Base-by-base conservation (phyloP, 2,329 filamentous ascomycete species). In the Trichoderma guizhouense region DNA sequence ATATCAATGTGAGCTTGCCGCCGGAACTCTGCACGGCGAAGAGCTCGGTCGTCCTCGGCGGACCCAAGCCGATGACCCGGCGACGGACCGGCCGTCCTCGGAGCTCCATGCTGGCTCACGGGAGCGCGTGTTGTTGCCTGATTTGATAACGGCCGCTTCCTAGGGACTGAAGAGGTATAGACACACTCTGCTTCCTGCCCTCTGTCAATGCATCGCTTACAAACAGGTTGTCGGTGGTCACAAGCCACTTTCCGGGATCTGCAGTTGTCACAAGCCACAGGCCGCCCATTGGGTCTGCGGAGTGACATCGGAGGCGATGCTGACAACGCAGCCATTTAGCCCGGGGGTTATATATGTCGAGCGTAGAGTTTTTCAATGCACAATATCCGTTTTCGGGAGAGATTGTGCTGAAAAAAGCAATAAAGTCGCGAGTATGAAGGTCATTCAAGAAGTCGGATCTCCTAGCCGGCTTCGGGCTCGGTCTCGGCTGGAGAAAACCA, bases 211-310 rank as follows among this genome's bases (percentile, higher is more conserved):
- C 82, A 84, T 61, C 82, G 77, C 36, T 76, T 77, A 71, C 82
- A 84, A 5, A 80, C 72, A 0, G 82, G 82, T 6, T 79, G 80
- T 0, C 75, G 74, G 70, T 83, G 80, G 70, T 84, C 82, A 74
- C 82, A 84, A 9, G 82, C 80, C 7, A 83, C 79, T 66, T 83
- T 83, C n/a, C 81, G 79, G 60, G 76, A 79, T 32, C 80, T 77
- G 65, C 81, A 83, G 9, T 81, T 81, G 76, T 83, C 67, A 53
- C 76, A 76, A 26, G 74, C 74, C 34, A 74, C 75, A 1, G 71
- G 72, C 4, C 74, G 69, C 5, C 76, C 76, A 47, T 77, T 76
- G 66, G 51, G 79, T 36, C 80, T 75, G 24, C 79, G 79, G 69
- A 74, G 72, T 47, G 55, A 26, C 32, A 43, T n/a, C 9, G 66